A percentile compares a stretch with the other conserved stretches of the same genome.
These are phyloP conservation scores for Cymbidium sinense DNA, from an alignment of 106 monocot genomes.

Conservation along the genomic window DNA sequence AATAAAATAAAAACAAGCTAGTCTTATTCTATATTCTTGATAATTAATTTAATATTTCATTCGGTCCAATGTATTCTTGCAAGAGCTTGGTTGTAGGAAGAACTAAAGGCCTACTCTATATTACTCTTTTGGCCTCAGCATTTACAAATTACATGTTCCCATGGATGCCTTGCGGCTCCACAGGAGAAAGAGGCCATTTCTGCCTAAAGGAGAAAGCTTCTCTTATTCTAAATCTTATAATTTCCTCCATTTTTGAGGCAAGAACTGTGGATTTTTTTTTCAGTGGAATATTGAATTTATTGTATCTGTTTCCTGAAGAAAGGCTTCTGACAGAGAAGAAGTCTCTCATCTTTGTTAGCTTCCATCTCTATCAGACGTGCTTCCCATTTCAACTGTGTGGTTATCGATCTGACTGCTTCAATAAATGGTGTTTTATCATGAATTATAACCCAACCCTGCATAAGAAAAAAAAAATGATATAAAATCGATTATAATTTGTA, in stretches of 20 bases:
- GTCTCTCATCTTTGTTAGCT: slow-evolving; percentile 47
- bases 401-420: slow-evolving; percentile 44
- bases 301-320: slow-evolving; percentile 59
- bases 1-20: neutral
- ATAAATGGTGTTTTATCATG: slow-evolving; percentile 41
- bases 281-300: slow-evolving; percentile 6
- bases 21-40: neutral
- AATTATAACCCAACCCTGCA: slow-evolving; percentile 85
- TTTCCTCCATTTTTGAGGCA: neutral
- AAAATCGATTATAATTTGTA: too few species aligned
- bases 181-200: neutral
- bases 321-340: slow-evolving; percentile 79
- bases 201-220: slow-evolving; percentile 1
- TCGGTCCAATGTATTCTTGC: neutral
- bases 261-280: neutral
- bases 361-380: slow-evolving; percentile 48
- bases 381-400: slow-evolving; percentile 70
- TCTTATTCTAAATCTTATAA: slow-evolving; percentile 6
- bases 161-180: slow-evolving; percentile 4
- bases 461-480: neutral
- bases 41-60: neutral
- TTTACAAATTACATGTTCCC: slow-evolving; percentile 5
- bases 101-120: neutral
- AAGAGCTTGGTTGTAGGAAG: neutral
- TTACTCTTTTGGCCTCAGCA: slow-evolving; percentile 6